These are phyloP conservation scores for Penicillium mononematosum DNA, from an alignment of 495 filamentous ascomycete genomes.

Conservation along the genomic window DNA sequence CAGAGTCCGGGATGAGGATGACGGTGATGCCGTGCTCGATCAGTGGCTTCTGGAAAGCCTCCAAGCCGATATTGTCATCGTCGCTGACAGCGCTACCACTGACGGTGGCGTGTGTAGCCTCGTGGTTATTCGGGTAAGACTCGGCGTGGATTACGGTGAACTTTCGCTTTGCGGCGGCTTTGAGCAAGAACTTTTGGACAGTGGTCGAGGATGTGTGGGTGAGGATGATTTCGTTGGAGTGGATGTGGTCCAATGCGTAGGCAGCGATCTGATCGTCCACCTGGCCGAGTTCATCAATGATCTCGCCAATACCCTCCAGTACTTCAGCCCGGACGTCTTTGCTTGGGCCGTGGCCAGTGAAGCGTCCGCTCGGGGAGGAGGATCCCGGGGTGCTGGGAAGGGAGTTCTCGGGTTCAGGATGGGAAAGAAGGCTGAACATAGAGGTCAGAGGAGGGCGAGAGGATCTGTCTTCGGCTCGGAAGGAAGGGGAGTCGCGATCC, in stretches of 20 bases:
- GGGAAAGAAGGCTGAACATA: slow-evolving; percentile 82
- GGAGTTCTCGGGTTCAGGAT: slow-evolving; percentile 48
- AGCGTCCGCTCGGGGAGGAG: slow-evolving; percentile 41
- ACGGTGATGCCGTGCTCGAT: slow-evolving; percentile 74
- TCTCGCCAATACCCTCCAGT: slow-evolving; percentile 82
- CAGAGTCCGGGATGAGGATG: slow-evolving; percentile 77
- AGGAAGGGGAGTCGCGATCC: slow-evolving; percentile 33
- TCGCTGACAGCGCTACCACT: slow-evolving; percentile 47
- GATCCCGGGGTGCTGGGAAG: slow-evolving; percentile 47
- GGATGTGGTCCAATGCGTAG: slow-evolving; percentile 84
- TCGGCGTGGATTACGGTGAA: slow-evolving; percentile 85
- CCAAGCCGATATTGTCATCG: slow-evolving; percentile 50
- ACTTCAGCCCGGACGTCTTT: slow-evolving; percentile 82
- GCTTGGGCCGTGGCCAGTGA: slow-evolving; percentile 31
- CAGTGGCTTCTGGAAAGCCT: slow-evolving; percentile 71
- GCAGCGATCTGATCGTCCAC: slow-evolving; percentile 86
- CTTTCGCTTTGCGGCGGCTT: slow-evolving; percentile 77
- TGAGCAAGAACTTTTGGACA: slow-evolving; percentile 81
- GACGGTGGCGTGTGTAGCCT: slow-evolving; percentile 57
- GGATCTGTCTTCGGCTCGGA: slow-evolving; percentile 35
- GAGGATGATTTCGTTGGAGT: slow-evolving; percentile 84
- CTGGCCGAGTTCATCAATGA: slow-evolving; percentile 85
- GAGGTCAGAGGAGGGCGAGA: slow-evolving; percentile 62
- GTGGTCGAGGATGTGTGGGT: slow-evolving; percentile 77
- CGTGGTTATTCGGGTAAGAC: slow-evolving; percentile 66